These are phyloP conservation scores for Chenopodium formosanum DNA, from an alignment of 148 eudicot species.

Conservation along the genomic window DNA sequence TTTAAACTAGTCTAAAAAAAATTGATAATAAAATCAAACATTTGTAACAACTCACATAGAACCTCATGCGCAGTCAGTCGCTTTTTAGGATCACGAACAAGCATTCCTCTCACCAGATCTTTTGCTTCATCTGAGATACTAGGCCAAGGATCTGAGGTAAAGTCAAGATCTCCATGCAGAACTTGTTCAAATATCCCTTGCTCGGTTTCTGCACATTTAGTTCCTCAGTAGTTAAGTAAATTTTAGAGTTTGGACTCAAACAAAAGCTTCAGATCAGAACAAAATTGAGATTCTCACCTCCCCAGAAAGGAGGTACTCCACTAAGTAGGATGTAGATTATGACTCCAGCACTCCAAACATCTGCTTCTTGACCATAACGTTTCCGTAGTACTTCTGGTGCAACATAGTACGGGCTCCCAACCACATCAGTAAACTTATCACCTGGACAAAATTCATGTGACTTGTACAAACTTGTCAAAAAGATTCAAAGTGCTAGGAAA, in stretches of 20 bases:
- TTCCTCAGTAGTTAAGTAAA: not conserved
- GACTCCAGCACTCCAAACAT: constrained; percentile 95
- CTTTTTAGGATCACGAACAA: constrained; percentile 69
- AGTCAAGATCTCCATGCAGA: constrained; percentile 83
- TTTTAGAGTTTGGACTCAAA: not conserved
- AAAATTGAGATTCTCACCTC: constrained; percentile 50
- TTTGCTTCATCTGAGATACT: constrained; percentile 80
- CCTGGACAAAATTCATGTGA: constrained; percentile 36
- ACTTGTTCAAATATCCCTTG: constrained; percentile 91
- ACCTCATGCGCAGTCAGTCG: constrained; percentile 86
- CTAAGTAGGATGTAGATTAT: constrained; percentile 71
- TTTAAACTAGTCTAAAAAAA: not conserved
- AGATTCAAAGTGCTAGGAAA: too few species aligned
- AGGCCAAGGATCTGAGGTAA: constrained; percentile 88
- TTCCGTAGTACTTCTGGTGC: constrained; percentile 84
- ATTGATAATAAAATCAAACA: not conserved
- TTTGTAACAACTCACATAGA: constrained; percentile 54
- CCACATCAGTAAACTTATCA: constrained; percentile 73
- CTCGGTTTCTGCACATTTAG: constrained; percentile 53
- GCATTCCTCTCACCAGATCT: constrained; percentile 87
- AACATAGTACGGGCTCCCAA: constrained; percentile 95
- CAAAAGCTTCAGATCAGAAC: not conserved
- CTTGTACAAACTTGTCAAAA: not conserved
- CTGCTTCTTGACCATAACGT: constrained; percentile 80
- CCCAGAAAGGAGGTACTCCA: constrained; percentile 97